Base-by-base conservation (phyloP, 805 yeast genomes). In the Ogataea polymorpha region DNA sequence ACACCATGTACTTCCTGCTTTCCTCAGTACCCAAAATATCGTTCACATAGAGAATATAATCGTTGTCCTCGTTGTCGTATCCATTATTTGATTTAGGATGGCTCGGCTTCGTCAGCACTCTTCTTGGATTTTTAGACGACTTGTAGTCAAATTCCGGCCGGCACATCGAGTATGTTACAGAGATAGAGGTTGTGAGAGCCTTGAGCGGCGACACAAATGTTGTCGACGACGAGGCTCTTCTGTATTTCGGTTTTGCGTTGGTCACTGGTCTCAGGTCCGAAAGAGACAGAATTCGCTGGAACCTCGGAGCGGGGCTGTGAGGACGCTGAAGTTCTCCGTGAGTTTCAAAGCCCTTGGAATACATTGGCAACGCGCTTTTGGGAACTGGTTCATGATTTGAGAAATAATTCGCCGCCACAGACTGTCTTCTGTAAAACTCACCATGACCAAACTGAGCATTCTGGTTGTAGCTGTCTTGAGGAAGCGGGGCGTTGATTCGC, bases 21-120 rank as follows among this genome's bases (percentile, higher is more conserved):
- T 86, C 93, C 52, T 84, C 87, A 3, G 79, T 72, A 5, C 99
- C 98, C 29, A 93, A 67, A 17, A 93, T 80, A 60, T 95, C 99
- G 61, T 95, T 93, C 16, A 93, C 99, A 51, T 89, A 91, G 14
- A 95, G 67, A 41, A 93, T 91, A 58, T 90, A 91, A 65, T 93
- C 96, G 59, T 85, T 79, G 42, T 88, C 89, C 48, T 79, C 82
- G 60, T 93, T 93, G 65, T 93, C 99, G 57, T 56, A 76, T 6
- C 97, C 97, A 55, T 85, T 80, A 59, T 89, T 88, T 44, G 68
- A 74, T 44, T 74, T 77, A 0, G 91, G 93, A 54, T 88, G 95
- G 59, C 80, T 79, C 3, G 97, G 97, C 59, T 93, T 91, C 0
- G 99, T 95, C 31, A 93, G 68, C 3, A 89, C 96, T 41, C 99